Percentiles rank a stretch among this genome's conserved stretches.
These are phyloP conservation scores for Drechmeria coniospora DNA, from an alignment of 2,329 filamentous ascomycete species.

Conservation along the genomic window DNA sequence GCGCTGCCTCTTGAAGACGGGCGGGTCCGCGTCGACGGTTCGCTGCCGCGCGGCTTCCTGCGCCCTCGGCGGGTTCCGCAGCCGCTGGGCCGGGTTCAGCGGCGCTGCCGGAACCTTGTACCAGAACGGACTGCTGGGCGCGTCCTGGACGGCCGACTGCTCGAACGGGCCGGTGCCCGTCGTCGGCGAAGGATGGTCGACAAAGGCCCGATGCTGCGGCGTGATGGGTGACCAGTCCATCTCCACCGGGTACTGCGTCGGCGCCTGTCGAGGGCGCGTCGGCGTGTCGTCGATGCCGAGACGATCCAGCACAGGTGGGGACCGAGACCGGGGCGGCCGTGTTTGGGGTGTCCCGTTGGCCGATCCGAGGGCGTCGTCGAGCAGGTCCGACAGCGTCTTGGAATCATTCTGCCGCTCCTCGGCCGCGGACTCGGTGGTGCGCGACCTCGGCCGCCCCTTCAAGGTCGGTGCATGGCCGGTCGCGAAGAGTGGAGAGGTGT, in stretches of 20 bases:
- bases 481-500: slow-evolving; percentile 39
- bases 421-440: no score
- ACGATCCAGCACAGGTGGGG: no score
- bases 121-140: slow-evolving; percentile 42
- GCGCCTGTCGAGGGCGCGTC: slow-evolving; percentile 6
- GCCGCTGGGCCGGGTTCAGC: slow-evolving; percentile 44
- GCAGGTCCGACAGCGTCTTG: slow-evolving; percentile 27
- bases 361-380: slow-evolving; percentile 18
- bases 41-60: slow-evolving; percentile 33
- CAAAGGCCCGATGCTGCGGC: slow-evolving; percentile 40
- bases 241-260: slow-evolving; percentile 31
- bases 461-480: slow-evolving; percentile 9
- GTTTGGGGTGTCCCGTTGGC: slow-evolving; percentile 5
- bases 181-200: slow-evolving; percentile 23
- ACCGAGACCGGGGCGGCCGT: slow-evolving; percentile 7
- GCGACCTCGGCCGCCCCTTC: slow-evolving; percentile 10
- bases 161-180: slow-evolving; percentile 27
- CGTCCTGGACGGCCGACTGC: slow-evolving; percentile 26
- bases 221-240: slow-evolving; percentile 63
- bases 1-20: slow-evolving; percentile 26
- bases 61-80: slow-evolving; percentile 45
- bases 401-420: slow-evolving; percentile 15
- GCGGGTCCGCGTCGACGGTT: slow-evolving; percentile 28
- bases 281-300: slow-evolving; percentile 8
- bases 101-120: slow-evolving; percentile 56